Percentiles rank a stretch among this genome's conserved stretches.
These are phyloP conservation scores for Trifolium subterraneum DNA, from an alignment of 306 rosid genomes.

Conservation along the genomic window DNA sequence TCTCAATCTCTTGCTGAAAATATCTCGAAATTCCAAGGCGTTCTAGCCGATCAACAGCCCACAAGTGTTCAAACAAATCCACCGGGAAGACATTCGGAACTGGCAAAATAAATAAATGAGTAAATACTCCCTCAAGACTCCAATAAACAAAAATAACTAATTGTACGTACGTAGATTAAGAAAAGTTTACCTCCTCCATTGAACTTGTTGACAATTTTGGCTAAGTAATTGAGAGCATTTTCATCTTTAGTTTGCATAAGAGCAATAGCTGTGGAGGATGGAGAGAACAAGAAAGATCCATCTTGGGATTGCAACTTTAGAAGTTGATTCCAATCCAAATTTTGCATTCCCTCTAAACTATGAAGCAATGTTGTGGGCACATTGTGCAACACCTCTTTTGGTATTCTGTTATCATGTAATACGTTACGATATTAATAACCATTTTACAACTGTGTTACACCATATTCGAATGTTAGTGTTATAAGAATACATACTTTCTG, in stretches of 20 bases:
- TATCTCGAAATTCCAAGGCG: constrained; percentile 81
- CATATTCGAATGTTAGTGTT: no score
- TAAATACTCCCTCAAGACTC: not conserved
- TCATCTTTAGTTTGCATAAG: constrained; percentile 69
- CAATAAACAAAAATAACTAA: not conserved
- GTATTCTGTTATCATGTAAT: constrained; percentile 60
- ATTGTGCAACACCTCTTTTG: constrained; percentile 81
- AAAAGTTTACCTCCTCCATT: constrained; percentile 82
- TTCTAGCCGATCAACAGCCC: constrained; percentile 80
- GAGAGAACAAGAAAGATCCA: constrained; percentile 92
- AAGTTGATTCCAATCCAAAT: constrained; percentile 81
- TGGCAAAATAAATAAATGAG: constrained; percentile 29
- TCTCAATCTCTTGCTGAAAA: constrained; percentile 65
- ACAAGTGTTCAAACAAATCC: constrained; percentile 85
- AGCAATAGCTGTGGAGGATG: constrained; percentile 93
- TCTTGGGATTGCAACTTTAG: constrained; percentile 75
- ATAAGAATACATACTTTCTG: constrained; percentile 53
- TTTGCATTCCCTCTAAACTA: constrained; percentile 94
- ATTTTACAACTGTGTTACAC: not conserved
- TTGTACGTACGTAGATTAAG: not conserved
- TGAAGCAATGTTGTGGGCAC: constrained; percentile 85
- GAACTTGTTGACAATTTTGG: constrained; percentile 56
- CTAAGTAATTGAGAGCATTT: constrained; percentile 67
- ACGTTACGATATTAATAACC: not conserved
- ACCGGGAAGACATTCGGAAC: constrained; percentile 95